Conservation (phyloP, 305 asterid genomes). For the Plantago rigida region DNA sequence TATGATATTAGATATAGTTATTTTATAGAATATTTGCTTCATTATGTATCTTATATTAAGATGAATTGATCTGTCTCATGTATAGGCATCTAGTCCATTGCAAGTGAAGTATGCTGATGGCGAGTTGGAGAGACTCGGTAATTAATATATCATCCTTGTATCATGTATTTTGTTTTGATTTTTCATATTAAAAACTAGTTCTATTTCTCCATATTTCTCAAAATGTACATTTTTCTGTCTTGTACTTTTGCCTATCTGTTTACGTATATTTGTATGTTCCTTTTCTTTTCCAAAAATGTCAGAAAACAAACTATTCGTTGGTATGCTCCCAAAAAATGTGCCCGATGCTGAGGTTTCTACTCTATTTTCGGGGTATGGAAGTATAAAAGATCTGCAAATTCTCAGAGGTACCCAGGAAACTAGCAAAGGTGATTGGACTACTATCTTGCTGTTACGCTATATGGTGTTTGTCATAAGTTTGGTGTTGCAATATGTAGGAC, state of each 20-base stretch:
- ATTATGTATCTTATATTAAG: slow-evolving; percentile 31
- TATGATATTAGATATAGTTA: slow-evolving; percentile 16
- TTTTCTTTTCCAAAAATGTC: slow-evolving; percentile 19
- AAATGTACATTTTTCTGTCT: slow-evolving; percentile 7
- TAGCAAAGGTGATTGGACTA: slow-evolving; percentile 43
- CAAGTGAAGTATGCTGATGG: slow-evolving; percentile 99
- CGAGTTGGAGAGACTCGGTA: slow-evolving; percentile 98
- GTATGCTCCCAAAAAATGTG: slow-evolving; percentile 92
- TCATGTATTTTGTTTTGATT: slow-evolving; percentile 5
- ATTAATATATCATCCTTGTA: slow-evolving; percentile 24
- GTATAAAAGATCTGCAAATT: slow-evolving; percentile 67
- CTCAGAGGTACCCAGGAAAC: slow-evolving; percentile 82
- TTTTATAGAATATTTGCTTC: slow-evolving; percentile 18
- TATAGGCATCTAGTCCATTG: slow-evolving; percentile 90
- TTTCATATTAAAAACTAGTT: too few relatives aligned
- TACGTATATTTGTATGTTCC: neutral
- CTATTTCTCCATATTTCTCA: neutral
- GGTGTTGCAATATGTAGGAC: neutral
- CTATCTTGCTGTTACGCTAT: neutral
- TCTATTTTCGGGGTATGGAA: slow-evolving; percentile 76
- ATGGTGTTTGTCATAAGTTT: neutral
- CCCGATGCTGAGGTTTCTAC: slow-evolving; percentile 61
- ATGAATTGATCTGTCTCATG: slow-evolving; percentile 31
- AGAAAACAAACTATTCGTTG: slow-evolving; percentile 91
- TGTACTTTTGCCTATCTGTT: slow-evolving; percentile 12